Percentiles rank a stretch among this genome's conserved stretches.
These are phyloP conservation scores for Lachancea mirantina DNA, from an alignment of 805 yeast species.

Conservation along the genomic window DNA sequence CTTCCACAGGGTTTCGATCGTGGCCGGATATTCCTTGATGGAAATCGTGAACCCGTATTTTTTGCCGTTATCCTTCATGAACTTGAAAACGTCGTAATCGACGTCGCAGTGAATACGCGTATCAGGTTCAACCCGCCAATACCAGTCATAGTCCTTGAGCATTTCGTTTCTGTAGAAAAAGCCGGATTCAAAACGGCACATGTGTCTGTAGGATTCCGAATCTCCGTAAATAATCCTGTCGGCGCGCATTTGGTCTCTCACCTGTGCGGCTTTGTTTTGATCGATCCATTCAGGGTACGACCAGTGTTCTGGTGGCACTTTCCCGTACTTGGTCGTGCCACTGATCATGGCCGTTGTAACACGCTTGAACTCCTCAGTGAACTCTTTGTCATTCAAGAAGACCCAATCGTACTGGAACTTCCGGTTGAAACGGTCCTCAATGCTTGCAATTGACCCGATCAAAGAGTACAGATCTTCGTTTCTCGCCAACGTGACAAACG, in stretches of 20 bases:
- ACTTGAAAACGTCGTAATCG: constrained; percentile 71
- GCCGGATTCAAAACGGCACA: constrained; percentile 87
- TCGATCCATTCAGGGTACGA: constrained; percentile 78
- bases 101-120: constrained; percentile 69
- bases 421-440: constrained; percentile 75
- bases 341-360: constrained; percentile 47
- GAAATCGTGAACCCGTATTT: constrained; percentile 73
- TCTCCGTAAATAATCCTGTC: constrained; percentile 66
- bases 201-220: constrained; percentile 70
- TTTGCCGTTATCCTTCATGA: constrained; percentile 68
- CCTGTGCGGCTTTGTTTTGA: constrained; percentile 55
- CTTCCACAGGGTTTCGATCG: constrained; percentile 74
- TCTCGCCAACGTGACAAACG: constrained; percentile 55
- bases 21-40: constrained; percentile 58
- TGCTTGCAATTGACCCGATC: constrained; percentile 53
- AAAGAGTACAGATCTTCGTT: constrained; percentile 56
- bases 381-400: constrained; percentile 75
- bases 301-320: constrained; percentile 77
- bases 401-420: constrained; percentile 86
- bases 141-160: constrained; percentile 66
- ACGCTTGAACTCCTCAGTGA: constrained; percentile 60
- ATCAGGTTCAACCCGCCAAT: constrained; percentile 92
- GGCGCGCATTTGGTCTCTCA: constrained; percentile 49
- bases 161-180: constrained; percentile 70
- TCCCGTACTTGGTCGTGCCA: constrained; percentile 66